Evolutionary conservation across 2,329 filamentous ascomycete species (phyloP), one percentile per base, ranked within the genome.

Genomic region (Botrytis aclada): DNA sequence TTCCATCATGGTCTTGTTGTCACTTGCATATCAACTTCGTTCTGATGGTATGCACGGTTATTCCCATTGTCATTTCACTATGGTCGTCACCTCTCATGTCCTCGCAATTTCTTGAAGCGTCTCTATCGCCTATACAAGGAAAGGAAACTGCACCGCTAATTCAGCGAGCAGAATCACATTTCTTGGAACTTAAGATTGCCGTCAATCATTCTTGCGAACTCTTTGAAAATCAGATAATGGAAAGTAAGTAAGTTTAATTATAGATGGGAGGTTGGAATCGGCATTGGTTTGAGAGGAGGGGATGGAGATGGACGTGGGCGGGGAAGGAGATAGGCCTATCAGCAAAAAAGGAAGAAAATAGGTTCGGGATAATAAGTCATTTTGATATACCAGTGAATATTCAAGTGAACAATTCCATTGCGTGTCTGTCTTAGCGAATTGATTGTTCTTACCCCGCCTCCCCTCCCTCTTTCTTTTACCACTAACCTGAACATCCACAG

Each of bases 271-370:
- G 4, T 51, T n/a, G 47, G 25, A 51, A n/a, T 51, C 4, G 5
- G 22, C 0, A 5, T 16, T 51, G 25, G 10, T n/a, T n/a, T 14
- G 25, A 3, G 25, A 3, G 10, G 1, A 10, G 47, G 20, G 20
- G 4, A 51, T n/a, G 9, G 47, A 25, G 47, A 47, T 1, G 3
- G 4, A 51, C 1, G 3, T 51, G 22, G 25, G 9, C 20, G 1
- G 10, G 22, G 22, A 14, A 51, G 3, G 25, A 14, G 4, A 51
- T 51, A 51, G 22, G 22, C 25, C 10, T 25, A 4, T 25, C 0
- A 1, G 47, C 47, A 6, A 5, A 0, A 0, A 0, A 14, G 10
- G 9, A 12, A 4, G 4, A 8, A 4, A 25, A 0, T 10, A 47
- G 0, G 6, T 25, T n/a, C 47, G n/a, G n/a, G n/a, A n/a, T n/a